Conservation (phyloP, 176 grass and related monocot species). For the Phoenix dactylifera region DNA sequence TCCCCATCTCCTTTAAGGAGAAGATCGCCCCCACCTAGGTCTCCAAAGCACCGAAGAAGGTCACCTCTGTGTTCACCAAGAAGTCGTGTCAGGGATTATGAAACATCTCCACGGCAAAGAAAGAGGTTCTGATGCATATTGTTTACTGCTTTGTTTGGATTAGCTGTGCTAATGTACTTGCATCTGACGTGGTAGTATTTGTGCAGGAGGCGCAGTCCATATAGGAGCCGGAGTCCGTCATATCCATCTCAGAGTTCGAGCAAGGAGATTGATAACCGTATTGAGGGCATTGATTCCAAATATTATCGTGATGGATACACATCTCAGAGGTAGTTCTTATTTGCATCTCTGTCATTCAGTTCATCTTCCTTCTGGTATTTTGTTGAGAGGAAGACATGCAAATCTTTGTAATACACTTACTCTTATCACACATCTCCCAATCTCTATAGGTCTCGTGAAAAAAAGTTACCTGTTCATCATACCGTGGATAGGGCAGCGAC, state of each 20-base stretch:
- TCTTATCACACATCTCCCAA: not conserved
- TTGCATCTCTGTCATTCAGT: not conserved
- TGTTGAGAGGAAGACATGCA: too few relatives aligned
- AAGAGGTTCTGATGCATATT: slow-evolving; percentile 38
- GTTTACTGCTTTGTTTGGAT: slow-evolving; percentile 14
- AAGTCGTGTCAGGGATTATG: slow-evolving; percentile 27
- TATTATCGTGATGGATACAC: slow-evolving; percentile 21
- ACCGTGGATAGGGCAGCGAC: slow-evolving; percentile 24
- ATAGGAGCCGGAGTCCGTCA: slow-evolving; percentile 40
- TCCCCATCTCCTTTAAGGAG: slow-evolving; percentile 18
- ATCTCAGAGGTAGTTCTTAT: slow-evolving; percentile 44
- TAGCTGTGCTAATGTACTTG: not conserved
- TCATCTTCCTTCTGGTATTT: not conserved
- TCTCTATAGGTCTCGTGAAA: slow-evolving; percentile 40
- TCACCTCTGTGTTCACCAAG: slow-evolving; percentile 28
- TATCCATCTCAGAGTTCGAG: slow-evolving; percentile 36
- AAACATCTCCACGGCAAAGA: slow-evolving; percentile 28
- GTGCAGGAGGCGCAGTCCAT: slow-evolving; percentile 52
- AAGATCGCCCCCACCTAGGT: slow-evolving; percentile 19
- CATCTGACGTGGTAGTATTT: not conserved
- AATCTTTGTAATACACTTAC: too few relatives aligned
- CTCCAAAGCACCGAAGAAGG: slow-evolving; percentile 31
- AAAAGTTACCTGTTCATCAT: slow-evolving; percentile 17
- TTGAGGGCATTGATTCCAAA: slow-evolving; percentile 23
- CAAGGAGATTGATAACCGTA: slow-evolving; percentile 38